Base-by-base conservation (phyloP, 2,329 filamentous ascomycete genomes). In the Pseudopyrenochaeta lycopersici region DNA sequence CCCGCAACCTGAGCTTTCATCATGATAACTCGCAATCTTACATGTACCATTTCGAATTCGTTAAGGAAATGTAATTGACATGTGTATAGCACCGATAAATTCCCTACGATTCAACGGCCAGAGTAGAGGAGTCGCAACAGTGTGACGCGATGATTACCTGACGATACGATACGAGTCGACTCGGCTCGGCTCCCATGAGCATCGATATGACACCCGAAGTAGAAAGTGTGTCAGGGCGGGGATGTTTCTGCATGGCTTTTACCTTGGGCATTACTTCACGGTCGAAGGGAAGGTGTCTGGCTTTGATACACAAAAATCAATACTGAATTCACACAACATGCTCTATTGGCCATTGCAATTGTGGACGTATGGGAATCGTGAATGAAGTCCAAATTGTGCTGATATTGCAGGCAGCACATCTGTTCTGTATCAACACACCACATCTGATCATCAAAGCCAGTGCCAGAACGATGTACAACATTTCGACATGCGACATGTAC, bases 81-180 rank as follows among this genome's bases (percentile, higher is more conserved):
- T 11, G 31, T 1, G 10, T n/a, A 9, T 41, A 74, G 71, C 71
- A 74, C 69, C 71, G 71, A 67, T 74, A 73, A 71, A 71, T 60
- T 54, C 50, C 54, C 52, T 46, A 63, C 60, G 49, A 46, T 54
- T 52, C 54, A 58, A 63, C 46, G 64, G 56, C 61, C 57, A 63
- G 65, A 67, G 62, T 60, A 64, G 65, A 57, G 54, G 55, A 60
- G 66, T 69, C 66, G 68, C 60, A 62, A 67, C 44, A 63, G 61
- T 63, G 59, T 62, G 56, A 62, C 57, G 56, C 63, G 61, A 70
- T 63, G 68, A 72, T 59, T 62, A 63, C 63, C 58, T 62, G 61
- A 69, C 64, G 60, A 27, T 27, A 68, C 62, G 62, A 64, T 54
- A 63, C 60, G 59, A 58, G 57, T 52, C 49, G 47, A 49, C 52